Base-by-base conservation (phyloP, 805 yeast genomes). In the Suhomyces canberraensis region DNA sequence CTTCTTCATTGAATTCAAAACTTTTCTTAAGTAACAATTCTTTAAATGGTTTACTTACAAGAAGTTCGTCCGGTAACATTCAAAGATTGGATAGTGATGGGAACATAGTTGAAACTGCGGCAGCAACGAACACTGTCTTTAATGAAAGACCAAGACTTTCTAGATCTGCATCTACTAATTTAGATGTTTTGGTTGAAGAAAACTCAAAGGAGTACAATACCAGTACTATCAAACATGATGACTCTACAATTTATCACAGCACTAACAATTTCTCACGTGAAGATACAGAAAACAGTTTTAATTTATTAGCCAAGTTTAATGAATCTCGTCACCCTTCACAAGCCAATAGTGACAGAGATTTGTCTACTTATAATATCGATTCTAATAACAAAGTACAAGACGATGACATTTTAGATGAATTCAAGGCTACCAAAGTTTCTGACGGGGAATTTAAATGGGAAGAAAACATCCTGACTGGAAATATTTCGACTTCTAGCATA, bases 71-170 rank as follows among this genome's bases (percentile, higher is more conserved):
- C 16, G 62, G 60, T 5, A 70, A 72, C 43, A 49, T 68, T 38
- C 74, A 70, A 47, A 47, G 71, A 40, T 54, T 67, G 34, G 75
- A 69, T 43, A 68, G 72, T 40, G 68, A 67, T 39, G 75, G 75
- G 0, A 69, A 69, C 45, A 53, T 70, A 8, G 64, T 60, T 11
- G 69, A 56, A 2, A 29, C 33, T 4, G 15, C 32, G 22, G 27
- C 11, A 16, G 11, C 32, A 17, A 17, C 24, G 7, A 16, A 25
- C 16, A 28, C 19, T 17, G 13, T 25, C 3, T 20, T 16, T n/a
- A 17, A 9, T 1, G 37, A 38, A 22, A 33, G 50, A 35, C 54
- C 64, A 25, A 67, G 61, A 42, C 24, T 54, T 29, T 51, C 61
- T 7, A 50, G 58, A 41, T 43, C 58, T 15, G 42, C 54, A 29